Percentiles rank a stretch among this genome's conserved stretches.
Conservation (phyloP, 129 eudicot species). For the Apium graveolens region DNA sequence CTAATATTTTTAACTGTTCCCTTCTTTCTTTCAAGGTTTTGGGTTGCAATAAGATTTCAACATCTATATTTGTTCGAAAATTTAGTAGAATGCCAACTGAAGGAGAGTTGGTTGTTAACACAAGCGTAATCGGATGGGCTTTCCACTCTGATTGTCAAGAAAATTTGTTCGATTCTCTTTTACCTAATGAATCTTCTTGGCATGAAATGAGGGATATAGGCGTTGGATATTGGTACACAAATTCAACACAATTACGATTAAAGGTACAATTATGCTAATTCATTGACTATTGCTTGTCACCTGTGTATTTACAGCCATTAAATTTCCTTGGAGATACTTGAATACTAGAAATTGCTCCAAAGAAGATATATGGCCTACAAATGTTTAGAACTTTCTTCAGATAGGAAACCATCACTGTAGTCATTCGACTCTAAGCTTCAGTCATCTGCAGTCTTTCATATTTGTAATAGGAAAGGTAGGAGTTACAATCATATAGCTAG, state of each 20-base stretch:
- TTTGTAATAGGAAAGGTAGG: not conserved
- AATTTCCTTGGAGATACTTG: not conserved
- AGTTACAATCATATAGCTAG: not conserved
- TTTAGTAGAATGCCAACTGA: constrained; percentile 49
- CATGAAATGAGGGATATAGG: constrained; percentile 88
- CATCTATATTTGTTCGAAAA: constrained; percentile 49
- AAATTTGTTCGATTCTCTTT: constrained; percentile 56
- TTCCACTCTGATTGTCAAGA: constrained; percentile 95
- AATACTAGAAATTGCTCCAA: not conserved
- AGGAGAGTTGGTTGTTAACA: constrained; percentile 53
- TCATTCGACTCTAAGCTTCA: not conserved
- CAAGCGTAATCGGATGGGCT: constrained; percentile 74
- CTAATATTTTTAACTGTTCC: constrained; percentile 1
- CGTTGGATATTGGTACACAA: constrained; percentile 85
- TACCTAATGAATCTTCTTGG: constrained; percentile 74
- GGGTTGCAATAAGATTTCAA: constrained; percentile 85
- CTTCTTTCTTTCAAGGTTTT: constrained; percentile 45
- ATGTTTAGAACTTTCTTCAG: not conserved
- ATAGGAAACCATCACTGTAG: not conserved
- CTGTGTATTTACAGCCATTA: not conserved
- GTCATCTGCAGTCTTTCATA: constrained; percentile 2
- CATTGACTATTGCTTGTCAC: not conserved
- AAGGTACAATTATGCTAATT: constrained; percentile 55
- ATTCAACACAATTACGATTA: constrained; percentile 54
- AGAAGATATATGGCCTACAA: not conserved